Evolutionary conservation across 176 grass and related monocot species (phyloP), one percentile per base, ranked within the genome.

Genomic region (Oryza officinalis): DNA sequence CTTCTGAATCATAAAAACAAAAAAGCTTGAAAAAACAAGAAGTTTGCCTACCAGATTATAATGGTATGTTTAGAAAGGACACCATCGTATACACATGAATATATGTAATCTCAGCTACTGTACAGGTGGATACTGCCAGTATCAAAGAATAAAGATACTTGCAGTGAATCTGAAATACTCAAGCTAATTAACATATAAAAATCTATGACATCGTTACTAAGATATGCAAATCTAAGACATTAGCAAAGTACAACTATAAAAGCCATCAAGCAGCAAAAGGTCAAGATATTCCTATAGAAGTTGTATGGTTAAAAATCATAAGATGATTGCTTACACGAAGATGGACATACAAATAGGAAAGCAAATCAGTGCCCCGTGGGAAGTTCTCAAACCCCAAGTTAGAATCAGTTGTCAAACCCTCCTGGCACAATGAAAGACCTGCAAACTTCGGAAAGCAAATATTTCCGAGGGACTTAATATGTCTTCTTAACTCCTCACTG

Each of bases 301-400:
- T 59, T 86, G 13, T 80, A 47, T 41, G 69, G 18, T 63, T 75
- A 74, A 74, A 83, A 74, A 83, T 4, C 30, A 28, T 78, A 81
- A 79, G 76, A 93, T 82, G 74, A 87, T 88, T 83, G 45, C 96
- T 99, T 99, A 99, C 96, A 87, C 60, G 91, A 76, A 99, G 83
- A 74, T 90, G 96, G 72, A 95, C 87, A 89, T 99, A 99, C 85
- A 99, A 83, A 95, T 96, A 96, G 72, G 93, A 92, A 87, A 96
- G 96, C 85, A 99, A 83, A 82, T 99, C 93, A 2, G 88, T 92
- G 72, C 96, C 93, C 81, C 81, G 86, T 37, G 91, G 93, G 79
- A 99, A 94, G 73, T 95, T 96, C 57, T 92, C 84, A 67, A 94
- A 96, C 82, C 91, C 93, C 84, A 92, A 64, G 61, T 88, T 86